phyloP scores from a whole-genome alignment of 106 monocot genomes.

The Acorus calamus region DNA sequence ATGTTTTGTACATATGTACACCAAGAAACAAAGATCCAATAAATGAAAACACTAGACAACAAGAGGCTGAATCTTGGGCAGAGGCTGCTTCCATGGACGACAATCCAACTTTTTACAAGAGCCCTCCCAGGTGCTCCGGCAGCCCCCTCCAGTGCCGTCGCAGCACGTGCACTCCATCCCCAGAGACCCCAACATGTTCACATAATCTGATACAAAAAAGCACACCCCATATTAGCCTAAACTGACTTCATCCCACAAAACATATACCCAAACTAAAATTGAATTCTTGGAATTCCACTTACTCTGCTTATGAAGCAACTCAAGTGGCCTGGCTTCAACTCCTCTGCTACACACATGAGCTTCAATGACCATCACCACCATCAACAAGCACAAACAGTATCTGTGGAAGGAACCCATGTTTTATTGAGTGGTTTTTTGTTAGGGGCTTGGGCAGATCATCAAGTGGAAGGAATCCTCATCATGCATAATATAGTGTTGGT shows the following conservation, averaged over 20 bases:
- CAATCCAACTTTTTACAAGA: constrained; percentile 5
- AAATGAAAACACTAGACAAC: no score
- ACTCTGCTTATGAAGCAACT: not conserved
- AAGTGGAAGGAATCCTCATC: no score
- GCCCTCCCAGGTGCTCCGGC: constrained; percentile 5
- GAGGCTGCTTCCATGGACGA: constrained; percentile 2
- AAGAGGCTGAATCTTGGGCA: no score
- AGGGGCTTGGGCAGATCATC: no score
- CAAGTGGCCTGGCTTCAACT: constrained; percentile 2
- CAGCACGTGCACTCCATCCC: constrained; percentile 7
- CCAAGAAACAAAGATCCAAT: no score
- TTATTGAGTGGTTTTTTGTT: no score
- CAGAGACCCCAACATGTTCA: not conserved
- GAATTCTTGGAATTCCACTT: not conserved
- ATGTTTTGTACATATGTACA: no score
- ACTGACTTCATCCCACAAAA: no score
- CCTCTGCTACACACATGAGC: no score
- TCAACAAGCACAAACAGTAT: constrained; percentile 8
- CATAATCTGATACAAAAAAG: constrained; percentile 3
- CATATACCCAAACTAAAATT: no score
- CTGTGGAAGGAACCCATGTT: constrained; percentile 10
- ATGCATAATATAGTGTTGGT: no score
- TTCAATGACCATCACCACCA: not conserved
- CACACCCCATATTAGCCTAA: no score
- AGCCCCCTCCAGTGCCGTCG: constrained; percentile 2